Conservation (phyloP, 495 filamentous ascomycete genomes). For the Haplographium delicatum region DNA sequence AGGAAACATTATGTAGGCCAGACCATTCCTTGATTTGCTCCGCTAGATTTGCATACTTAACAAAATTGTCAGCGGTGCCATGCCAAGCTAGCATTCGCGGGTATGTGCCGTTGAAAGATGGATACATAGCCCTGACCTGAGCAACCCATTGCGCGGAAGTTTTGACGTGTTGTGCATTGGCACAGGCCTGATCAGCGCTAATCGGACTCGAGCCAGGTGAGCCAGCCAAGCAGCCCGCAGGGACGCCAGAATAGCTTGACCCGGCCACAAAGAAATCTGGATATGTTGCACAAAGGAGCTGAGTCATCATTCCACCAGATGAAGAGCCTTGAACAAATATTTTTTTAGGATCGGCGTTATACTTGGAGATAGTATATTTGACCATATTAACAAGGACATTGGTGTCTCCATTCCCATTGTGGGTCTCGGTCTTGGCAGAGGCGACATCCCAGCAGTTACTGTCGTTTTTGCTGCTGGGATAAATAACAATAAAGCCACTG, state of each 20-base stretch:
- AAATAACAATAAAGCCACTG: constrained; percentile 43
- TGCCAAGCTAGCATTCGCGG: constrained; percentile 37
- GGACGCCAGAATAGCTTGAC: constrained; percentile 35
- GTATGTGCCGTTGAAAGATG: constrained; percentile 31
- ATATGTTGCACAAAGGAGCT: constrained; percentile 32
- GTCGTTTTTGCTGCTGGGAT: constrained; percentile 35
- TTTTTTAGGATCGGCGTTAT: constrained; percentile 38
- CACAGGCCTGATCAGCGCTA: constrained; percentile 37
- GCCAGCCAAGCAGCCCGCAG: constrained; percentile 36
- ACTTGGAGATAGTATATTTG: constrained; percentile 38
- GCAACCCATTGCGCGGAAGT: constrained; percentile 32
- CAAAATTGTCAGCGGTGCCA: constrained; percentile 21
- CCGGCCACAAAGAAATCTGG: constrained; percentile 37
- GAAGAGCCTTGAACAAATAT: constrained; percentile 43
- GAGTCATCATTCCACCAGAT: constrained; percentile 50
- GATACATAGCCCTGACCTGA: constrained; percentile 28
- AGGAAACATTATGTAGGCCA: not conserved
- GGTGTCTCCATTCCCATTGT: constrained; percentile 39
- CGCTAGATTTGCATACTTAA: not conserved
- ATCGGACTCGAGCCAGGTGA: constrained; percentile 28
- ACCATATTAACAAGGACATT: constrained; percentile 40
- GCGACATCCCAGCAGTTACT: constrained; percentile 46
- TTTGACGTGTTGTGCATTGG: constrained; percentile 30
- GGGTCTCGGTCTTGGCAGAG: constrained; percentile 32
- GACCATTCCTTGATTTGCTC: not conserved